phyloP scores from a whole-genome alignment of 768 basidiomycete genomes.

The Suillus alpinus region DNA sequence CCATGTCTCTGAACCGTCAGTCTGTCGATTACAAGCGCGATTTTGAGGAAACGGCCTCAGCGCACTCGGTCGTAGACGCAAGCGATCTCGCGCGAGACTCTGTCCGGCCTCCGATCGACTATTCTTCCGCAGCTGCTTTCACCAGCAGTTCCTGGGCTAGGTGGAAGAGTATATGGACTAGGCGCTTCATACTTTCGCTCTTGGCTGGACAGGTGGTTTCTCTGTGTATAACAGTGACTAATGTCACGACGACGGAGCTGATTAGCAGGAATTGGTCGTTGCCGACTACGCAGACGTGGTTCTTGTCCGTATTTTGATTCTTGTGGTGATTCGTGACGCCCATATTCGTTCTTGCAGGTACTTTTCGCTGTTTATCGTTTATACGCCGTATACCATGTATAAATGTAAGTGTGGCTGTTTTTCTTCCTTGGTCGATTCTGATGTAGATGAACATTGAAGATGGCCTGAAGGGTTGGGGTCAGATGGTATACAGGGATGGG shows the following conservation, averaged over 20 bases:
- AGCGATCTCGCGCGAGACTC: neutral
- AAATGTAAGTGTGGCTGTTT: slow-evolving; percentile 51
- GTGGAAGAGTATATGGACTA: slow-evolving; percentile 78
- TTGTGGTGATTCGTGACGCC: neutral
- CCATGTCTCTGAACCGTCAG: slow-evolving; percentile 11
- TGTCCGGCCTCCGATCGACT: slow-evolving; percentile 61
- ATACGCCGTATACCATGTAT: slow-evolving; percentile 90
- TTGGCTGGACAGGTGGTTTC: slow-evolving; percentile 82
- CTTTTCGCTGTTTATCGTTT: slow-evolving; percentile 68
- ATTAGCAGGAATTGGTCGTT: slow-evolving; percentile 65
- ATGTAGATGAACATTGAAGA: slow-evolving; percentile 56
- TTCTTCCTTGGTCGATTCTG: neutral
- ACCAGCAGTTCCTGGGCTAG: slow-evolving; percentile 49
- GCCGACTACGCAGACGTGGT: slow-evolving; percentile 81
- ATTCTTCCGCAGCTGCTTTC: slow-evolving; percentile 58
- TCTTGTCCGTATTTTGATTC: slow-evolving; percentile 54
- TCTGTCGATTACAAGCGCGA: slow-evolving; percentile 25
- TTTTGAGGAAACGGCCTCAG: slow-evolving; percentile 11
- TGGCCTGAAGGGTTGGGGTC: slow-evolving; percentile 82
- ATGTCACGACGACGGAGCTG: slow-evolving; percentile 81
- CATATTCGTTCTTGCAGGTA: slow-evolving; percentile 48
- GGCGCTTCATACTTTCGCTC: slow-evolving; percentile 64
- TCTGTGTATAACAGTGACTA: slow-evolving; percentile 86
- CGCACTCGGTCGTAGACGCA: neutral
- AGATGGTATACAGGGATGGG: slow-evolving; percentile 68